Evolutionary conservation across 2,329 filamentous ascomycete species (phyloP), one percentile per base, ranked within the genome.

Genomic region (Pseudogymnoascus sp.): DNA sequence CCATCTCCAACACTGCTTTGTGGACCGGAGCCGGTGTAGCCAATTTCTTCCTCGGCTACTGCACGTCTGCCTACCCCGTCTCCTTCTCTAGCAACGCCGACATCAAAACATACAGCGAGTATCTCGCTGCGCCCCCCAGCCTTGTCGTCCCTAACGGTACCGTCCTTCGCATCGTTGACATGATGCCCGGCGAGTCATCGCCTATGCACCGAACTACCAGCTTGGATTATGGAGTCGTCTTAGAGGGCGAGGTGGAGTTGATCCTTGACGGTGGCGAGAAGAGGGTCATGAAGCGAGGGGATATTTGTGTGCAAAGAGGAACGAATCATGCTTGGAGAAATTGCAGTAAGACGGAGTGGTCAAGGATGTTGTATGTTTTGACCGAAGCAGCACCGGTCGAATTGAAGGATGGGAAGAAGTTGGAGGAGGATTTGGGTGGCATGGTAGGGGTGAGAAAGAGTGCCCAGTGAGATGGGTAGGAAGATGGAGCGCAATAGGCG

Each of bases 311-410:
- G 0, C 76, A 79, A 65, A 69, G 76, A 52, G 79, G 77, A 0
- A 75, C 73, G 7, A 78, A 75, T 61, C 79, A 81, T 67, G 68
- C 69, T 9, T 81, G 78, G 77, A 66, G 61, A 33, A 72, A 72
- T 63, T 42, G 61, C 29, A 67, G 65, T 18, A 59, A 61, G 1
- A 61, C 60, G 2, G 60, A 60, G 1, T 69, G 68, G 69, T 67
- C 65, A 6, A 59, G 70, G 37, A 70, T 71, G 68, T 61, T 72
- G 61, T 70, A 65, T 66, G 69, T 72, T 2, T 31, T 69, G 21
- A 33, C 60, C 7, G 61, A 60, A 12, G 63, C 61, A 5, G 63
- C 66, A 36, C 58, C 61, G 27, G 62, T 61, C 0, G 33, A 42
- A 35, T 60, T 29, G n/a, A 21, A 60, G 2, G 61, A 60, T 27